A percentile compares a stretch with the other conserved stretches of the same genome.
Conservation (phyloP, 257 asterid species). For the Phtheirospermum japonicum region DNA sequence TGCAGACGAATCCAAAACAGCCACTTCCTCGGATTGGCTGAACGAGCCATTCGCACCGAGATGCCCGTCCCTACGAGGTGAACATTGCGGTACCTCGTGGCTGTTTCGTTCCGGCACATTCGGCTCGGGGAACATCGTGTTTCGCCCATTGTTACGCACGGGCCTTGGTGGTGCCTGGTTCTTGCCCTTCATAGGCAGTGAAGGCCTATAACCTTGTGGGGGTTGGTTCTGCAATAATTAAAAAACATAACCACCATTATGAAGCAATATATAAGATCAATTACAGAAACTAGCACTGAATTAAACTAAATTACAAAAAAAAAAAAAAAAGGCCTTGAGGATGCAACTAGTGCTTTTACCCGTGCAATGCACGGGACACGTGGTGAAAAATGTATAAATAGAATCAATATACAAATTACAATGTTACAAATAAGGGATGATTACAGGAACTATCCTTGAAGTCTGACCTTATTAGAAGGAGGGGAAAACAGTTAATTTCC, state of each 20-base stretch:
- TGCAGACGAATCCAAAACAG: conserved; percentile 36
- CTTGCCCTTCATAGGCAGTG: conserved; percentile 41
- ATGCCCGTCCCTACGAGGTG: conserved; percentile 43
- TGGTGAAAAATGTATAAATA: too few species aligned
- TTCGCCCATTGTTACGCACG: conserved; percentile 39
- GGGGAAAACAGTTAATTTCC: too few species aligned
- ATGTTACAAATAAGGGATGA: background rate
- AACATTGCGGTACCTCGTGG: conserved; percentile 37
- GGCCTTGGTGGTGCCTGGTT: conserved; percentile 40
- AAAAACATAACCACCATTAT: conserved; percentile 17
- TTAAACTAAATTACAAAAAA: background rate
- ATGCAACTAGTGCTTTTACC: too few species aligned
- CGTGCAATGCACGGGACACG: too few species aligned
- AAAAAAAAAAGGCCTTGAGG: too few species aligned
- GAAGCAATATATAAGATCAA: background rate
- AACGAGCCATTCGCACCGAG: conserved; percentile 30
- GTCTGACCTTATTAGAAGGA: background rate
- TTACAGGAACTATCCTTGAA: background rate
- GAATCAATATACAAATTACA: too few species aligned
- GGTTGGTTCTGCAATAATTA: conserved; percentile 42
- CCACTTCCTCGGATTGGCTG: conserved; percentile 39
- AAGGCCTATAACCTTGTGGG: conserved; percentile 45
- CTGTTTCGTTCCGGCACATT: conserved; percentile 38
- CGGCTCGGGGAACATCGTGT: conserved; percentile 32
- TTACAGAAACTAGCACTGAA: background rate